Conservation (phyloP, 257 asterid species). For the Solanum phureja region DNA sequence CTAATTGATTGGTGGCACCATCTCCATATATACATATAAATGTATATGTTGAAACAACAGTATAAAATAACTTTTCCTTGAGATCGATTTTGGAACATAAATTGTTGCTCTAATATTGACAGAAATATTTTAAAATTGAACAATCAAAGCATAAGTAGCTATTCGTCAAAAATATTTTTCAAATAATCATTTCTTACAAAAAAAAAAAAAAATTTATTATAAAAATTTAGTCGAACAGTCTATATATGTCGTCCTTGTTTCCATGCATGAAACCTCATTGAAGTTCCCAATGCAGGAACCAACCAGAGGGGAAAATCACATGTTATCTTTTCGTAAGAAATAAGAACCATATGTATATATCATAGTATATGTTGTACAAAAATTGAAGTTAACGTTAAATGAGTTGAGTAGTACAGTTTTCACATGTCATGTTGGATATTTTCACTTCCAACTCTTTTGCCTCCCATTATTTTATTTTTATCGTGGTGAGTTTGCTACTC, state of each 20-base stretch:
- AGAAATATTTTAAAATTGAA: background rate
- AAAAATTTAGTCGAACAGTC: background rate
- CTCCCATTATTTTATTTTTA: too few relatives aligned
- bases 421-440: too few relatives aligned
- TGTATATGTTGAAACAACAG: background rate
- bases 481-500: too few relatives aligned
- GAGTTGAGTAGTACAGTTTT: background rate
- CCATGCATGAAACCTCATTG: background rate
- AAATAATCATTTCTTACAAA: background rate
- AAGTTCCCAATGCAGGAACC: background rate
- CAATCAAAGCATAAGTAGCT: background rate
- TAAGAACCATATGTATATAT: background rate
- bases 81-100: background rate
- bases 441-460: too few relatives aligned
- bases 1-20: too few relatives aligned
- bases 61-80: background rate
- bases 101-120: background rate
- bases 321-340: background rate
- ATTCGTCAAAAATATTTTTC: background rate
- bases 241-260: background rate
- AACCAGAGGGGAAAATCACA: background rate
- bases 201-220: background rate
- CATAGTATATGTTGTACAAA: background rate
- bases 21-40: too few relatives aligned
- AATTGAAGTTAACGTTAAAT: background rate